Evolutionary conservation across 345 rosid genomes (phyloP).

Genomic region (Trapa incisa): DNA sequence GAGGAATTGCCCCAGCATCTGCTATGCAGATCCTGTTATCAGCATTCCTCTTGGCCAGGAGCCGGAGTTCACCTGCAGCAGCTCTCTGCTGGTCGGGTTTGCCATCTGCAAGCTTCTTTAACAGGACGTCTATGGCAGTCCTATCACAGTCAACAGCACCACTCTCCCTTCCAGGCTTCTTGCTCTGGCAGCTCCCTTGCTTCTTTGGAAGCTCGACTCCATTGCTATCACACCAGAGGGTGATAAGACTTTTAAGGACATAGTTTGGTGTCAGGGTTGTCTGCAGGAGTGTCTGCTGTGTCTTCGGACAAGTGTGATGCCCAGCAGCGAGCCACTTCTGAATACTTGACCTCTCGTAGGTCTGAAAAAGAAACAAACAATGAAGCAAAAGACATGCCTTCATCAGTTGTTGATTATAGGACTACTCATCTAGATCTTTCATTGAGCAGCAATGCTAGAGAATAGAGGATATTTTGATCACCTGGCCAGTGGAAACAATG

Average conservation of each 20-base stretch:
- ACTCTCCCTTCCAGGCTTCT: slow-evolving; percentile 29
- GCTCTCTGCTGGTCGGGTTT: slow-evolving; percentile 73
- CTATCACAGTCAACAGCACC: slow-evolving; percentile 74
- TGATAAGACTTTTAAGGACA: slow-evolving; percentile 81
- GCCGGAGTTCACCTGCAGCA: slow-evolving; percentile 89
- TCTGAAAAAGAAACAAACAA: slow-evolving; percentile 32
- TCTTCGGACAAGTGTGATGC: slow-evolving; percentile 90
- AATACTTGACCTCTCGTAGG: slow-evolving; percentile 88
- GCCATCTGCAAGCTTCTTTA: slow-evolving; percentile 55
- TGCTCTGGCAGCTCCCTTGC: slow-evolving; percentile 48
- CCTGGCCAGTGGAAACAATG: slow-evolving; percentile 98
- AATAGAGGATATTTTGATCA: slow-evolving; percentile 7
- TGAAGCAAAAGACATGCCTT: slow-evolving; percentile 1
- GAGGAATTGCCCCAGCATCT: slow-evolving; percentile 89
- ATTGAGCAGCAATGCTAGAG: neutral
- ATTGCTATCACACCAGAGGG: slow-evolving; percentile 93
- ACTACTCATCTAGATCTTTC: neutral
- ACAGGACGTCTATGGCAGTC: slow-evolving; percentile 43
- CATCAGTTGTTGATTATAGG: neutral
- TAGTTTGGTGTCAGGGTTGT: slow-evolving; percentile 81
- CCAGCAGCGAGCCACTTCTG: slow-evolving; percentile 99
- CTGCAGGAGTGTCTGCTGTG: slow-evolving; percentile 87
- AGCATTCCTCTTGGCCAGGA: slow-evolving; percentile 85
- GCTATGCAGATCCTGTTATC: slow-evolving; percentile 94
- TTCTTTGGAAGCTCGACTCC: slow-evolving; percentile 82